Conservation (phyloP, 345 rosid species). For the Diplotaxis tenuifolia region DNA sequence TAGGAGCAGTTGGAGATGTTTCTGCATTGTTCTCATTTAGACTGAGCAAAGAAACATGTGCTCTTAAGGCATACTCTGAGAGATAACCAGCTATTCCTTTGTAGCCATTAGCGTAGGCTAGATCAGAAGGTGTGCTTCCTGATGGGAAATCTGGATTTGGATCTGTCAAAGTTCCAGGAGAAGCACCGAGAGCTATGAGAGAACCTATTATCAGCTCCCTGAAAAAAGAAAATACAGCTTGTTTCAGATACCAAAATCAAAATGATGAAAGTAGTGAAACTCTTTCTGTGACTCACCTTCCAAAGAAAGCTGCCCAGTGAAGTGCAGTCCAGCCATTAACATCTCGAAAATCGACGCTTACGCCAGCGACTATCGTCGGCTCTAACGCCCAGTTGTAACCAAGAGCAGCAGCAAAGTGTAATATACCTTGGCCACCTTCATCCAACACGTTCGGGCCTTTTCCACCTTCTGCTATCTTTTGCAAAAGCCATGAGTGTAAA, state of each 20-base stretch:
- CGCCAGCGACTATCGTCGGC: constrained; percentile 78
- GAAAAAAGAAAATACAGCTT: constrained; percentile 29
- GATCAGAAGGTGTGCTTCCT: constrained; percentile 79
- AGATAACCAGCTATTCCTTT: constrained; percentile 96
- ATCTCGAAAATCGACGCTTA: constrained; percentile 85
- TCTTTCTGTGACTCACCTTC: constrained; percentile 55
- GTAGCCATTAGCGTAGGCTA: constrained; percentile 80
- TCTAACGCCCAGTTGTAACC: constrained; percentile 96
- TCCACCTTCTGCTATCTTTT: constrained; percentile 72
- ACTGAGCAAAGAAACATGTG: constrained; percentile 55
- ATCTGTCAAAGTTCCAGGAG: constrained; percentile 36
- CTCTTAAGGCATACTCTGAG: constrained; percentile 68
- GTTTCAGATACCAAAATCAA: constrained; percentile 1
- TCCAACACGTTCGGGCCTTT: constrained; percentile 85
- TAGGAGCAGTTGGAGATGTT: constrained; percentile 39
- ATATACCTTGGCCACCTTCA: constrained; percentile 85
- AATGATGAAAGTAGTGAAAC: constrained; percentile 6
- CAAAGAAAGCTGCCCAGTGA: constrained; percentile 97
- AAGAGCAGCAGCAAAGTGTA: constrained; percentile 94
- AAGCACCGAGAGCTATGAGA: constrained; percentile 74
- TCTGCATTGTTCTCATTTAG: constrained; percentile 45
- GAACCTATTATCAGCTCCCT: constrained; percentile 77
- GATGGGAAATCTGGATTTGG: constrained; percentile 53
- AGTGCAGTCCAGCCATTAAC: constrained; percentile 98
- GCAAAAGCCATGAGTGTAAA: constrained; percentile 76